phyloP scores from a whole-genome alignment of 495 filamentous ascomycete species.

The Filosporella fistucella region DNA sequence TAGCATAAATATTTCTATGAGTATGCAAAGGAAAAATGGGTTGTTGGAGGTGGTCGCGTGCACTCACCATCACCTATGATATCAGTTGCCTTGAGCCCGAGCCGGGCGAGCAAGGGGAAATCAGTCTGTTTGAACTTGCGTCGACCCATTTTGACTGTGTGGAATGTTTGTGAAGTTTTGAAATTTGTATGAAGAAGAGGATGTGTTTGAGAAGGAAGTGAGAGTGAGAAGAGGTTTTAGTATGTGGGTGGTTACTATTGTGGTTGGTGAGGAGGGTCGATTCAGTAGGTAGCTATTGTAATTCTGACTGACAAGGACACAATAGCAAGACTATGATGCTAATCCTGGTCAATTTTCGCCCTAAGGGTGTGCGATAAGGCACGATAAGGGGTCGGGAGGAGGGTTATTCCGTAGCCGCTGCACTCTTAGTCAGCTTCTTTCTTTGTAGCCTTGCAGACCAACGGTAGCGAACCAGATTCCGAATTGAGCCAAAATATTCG shows the following conservation, averaged over 20 bases:
- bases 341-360: background rate
- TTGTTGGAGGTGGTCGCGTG: background rate
- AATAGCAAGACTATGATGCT: background rate
- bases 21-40: background rate
- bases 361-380: background rate
- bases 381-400: too few relatives aligned
- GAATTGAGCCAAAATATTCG: background rate
- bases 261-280: background rate
- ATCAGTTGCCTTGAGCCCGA: slow-evolving; percentile 43
- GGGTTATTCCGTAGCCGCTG: too few relatives aligned
- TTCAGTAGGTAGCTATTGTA: background rate
- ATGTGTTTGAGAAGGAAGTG: background rate
- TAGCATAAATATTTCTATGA: background rate
- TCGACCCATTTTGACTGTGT: too few relatives aligned
- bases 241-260: too few relatives aligned
- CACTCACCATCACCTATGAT: slow-evolving; percentile 46
- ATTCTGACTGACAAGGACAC: background rate
- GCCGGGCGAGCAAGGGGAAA: slow-evolving; percentile 45
- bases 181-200: background rate
- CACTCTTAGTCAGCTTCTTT: too few relatives aligned
- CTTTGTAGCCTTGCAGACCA: background rate
- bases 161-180: background rate
- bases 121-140: too few relatives aligned
- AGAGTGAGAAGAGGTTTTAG: background rate
- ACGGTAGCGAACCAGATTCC: background rate